Conservation (phyloP, 2,329 filamentous ascomycete species). For the Neofusicoccum kwambonambiense region DNA sequence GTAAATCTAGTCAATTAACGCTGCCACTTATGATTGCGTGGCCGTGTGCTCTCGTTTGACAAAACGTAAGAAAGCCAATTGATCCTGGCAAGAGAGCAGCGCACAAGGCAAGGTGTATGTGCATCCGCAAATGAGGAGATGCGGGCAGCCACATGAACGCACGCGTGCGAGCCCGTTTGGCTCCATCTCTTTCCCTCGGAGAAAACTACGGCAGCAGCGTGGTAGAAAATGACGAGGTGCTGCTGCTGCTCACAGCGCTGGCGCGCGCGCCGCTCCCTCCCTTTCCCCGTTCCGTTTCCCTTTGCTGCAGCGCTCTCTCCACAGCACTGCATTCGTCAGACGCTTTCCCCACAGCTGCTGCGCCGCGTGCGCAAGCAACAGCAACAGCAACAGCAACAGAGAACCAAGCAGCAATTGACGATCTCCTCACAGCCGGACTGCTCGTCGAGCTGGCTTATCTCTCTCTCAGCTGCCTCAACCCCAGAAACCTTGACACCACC, state of each 20-base stretch:
- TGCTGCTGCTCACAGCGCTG: neutral
- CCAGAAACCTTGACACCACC: neutral
- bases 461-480: too few species aligned
- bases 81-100: neutral
- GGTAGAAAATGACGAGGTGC: neutral
- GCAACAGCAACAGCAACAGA: too few species aligned
- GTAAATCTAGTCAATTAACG: neutral
- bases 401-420: too few species aligned
- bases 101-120: neutral
- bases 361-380: too few species aligned
- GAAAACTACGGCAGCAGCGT: neutral
- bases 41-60: neutral
- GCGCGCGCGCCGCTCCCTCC: too few species aligned
- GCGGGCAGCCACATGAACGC: neutral
- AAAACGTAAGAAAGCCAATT: neutral
- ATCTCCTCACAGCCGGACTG: too few species aligned
- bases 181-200: neutral
- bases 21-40: neutral
- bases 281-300: neutral
- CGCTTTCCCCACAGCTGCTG: too few species aligned
- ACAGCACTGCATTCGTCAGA: too few species aligned
- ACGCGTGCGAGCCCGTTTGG: neutral
- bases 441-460: too few species aligned
- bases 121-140: constrained; percentile 1
- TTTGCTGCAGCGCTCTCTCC: too few species aligned